phyloP scores from a whole-genome alignment of 805 yeast species.

The Vanderwaltozyma verrucispora region DNA sequence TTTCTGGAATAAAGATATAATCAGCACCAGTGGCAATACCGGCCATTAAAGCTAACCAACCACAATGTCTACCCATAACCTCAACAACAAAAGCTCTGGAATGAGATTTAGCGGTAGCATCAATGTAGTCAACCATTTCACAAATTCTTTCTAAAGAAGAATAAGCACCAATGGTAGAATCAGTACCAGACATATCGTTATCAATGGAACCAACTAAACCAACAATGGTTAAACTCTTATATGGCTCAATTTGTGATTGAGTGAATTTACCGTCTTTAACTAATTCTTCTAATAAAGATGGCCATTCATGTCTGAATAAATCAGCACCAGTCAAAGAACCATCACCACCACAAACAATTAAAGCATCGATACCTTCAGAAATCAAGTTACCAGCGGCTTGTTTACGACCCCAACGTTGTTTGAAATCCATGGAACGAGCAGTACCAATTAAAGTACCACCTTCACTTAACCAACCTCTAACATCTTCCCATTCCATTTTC shows the following conservation, averaged over 20 bases:
- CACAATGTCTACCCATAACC: conserved; percentile 99
- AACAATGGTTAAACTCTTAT: conserved; percentile 70
- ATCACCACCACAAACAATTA: conserved; percentile 97
- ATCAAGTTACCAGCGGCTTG: conserved; percentile 78
- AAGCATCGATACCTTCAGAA: conserved; percentile 81
- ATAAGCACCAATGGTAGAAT: conserved; percentile 92
- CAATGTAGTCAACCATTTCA: conserved; percentile 90
- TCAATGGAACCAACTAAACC: conserved; percentile 97
- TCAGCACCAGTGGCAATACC: conserved; percentile 97
- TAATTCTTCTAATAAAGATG: conserved; percentile 69
- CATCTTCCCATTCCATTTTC: conserved; percentile 87
- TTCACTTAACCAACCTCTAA: conserved; percentile 80
- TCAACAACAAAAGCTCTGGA: conserved; percentile 96
- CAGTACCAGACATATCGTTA: conserved; percentile 96
- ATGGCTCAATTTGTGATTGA: conserved; percentile 45
- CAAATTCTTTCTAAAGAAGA: conserved; percentile 89
- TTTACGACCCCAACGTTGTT: conserved; percentile 76
- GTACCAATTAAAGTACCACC: conserved; percentile 98
- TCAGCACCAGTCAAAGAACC: conserved; percentile 98
- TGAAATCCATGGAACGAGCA: conserved; percentile 81
- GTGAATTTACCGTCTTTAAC: conserved; percentile 46
- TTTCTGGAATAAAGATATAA: conserved; percentile 87
- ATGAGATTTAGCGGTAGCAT: conserved; percentile 95
- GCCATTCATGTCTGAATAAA: conserved; percentile 90
- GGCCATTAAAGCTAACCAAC: conserved; percentile 97